These are phyloP conservation scores for Leccinum incarnatum DNA, from an alignment of 768 basidiomycete species.

Conservation along the genomic window DNA sequence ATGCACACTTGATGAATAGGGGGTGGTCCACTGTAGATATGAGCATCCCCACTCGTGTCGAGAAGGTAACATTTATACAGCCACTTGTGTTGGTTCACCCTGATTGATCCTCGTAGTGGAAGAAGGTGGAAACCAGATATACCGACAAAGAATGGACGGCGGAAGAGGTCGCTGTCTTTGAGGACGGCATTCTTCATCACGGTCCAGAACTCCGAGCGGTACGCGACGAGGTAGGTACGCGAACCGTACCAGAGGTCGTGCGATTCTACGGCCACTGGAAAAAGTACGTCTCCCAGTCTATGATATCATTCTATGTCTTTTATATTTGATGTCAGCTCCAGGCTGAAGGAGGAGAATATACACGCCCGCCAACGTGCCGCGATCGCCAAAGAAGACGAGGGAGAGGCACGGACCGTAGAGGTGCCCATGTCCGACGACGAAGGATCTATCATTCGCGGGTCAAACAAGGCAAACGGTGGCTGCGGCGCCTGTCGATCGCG, in stretches of 20 bases:
- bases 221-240: constrained; percentile 66
- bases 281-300: constrained; percentile 45
- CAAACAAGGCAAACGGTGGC: constrained; percentile 49
- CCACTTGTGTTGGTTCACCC: constrained; percentile 9
- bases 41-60: constrained; percentile 51
- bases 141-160: constrained; percentile 69
- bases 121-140: constrained; percentile 60
- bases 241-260: constrained; percentile 74
- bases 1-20: constrained; percentile 55
- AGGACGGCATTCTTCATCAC: constrained; percentile 67
- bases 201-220: constrained; percentile 81
- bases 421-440: constrained; percentile 60
- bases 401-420: constrained; percentile 31
- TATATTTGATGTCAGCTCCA: constrained; percentile 42
- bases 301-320: constrained; percentile 5
- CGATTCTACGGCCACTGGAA: constrained; percentile 88
- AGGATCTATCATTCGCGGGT: constrained; percentile 63
- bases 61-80: constrained; percentile 54
- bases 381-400: constrained; percentile 26
- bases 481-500: constrained; percentile 87
- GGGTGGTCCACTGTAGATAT: constrained; percentile 64
- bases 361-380: constrained; percentile 42
- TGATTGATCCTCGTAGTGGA: constrained; percentile 54
- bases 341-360: constrained; percentile 67
- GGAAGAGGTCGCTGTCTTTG: constrained; percentile 71